Conservation (phyloP, 1,284 basidiomycete genomes). For the Albatrellus sp. region DNA sequence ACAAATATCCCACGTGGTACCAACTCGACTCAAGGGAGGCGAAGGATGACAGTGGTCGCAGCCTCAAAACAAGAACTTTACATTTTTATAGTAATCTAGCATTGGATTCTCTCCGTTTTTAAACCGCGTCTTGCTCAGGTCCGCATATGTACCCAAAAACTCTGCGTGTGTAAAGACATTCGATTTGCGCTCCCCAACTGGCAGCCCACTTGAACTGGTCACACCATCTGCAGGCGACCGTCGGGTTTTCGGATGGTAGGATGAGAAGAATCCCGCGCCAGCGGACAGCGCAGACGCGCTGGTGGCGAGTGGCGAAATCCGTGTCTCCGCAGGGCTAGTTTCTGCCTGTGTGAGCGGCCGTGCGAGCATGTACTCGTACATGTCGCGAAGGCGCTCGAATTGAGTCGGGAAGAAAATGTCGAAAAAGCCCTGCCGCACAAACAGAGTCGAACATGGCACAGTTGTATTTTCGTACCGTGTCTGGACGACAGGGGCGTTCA, state of each 20-base stretch:
- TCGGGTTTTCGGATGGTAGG: conserved; percentile 42
- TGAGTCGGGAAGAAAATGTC: conserved; percentile 99
- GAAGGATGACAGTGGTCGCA: no score
- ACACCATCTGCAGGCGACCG: conserved; percentile 55
- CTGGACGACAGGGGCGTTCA: conserved; percentile 92
- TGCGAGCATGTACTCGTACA: conserved; percentile 76
- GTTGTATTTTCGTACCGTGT: conserved; percentile 79
- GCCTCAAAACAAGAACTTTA: conserved; percentile 68
- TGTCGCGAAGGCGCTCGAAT: conserved; percentile 75
- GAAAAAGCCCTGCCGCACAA: conserved; percentile 93
- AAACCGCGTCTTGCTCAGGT: conserved; percentile 52
- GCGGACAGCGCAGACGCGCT: conserved; percentile 38
- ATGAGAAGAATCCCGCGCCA: conserved; percentile 60
- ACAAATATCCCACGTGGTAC: no score
- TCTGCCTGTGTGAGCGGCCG: conserved; percentile 27
- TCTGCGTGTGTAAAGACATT: conserved; percentile 76
- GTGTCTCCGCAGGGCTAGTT: conserved; percentile 17
- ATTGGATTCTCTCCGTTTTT: conserved; percentile 80
- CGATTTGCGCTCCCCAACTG: conserved; percentile 69
- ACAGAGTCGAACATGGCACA: conserved; percentile 81
- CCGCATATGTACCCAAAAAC: conserved; percentile 76
- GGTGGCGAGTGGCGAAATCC: conserved; percentile 35
- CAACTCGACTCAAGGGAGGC: no score
- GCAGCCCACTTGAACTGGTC: conserved; percentile 60
- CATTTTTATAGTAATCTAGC: conserved; percentile 81